Evolutionary conservation across 257 asterid species (phyloP).

Genomic region (Fraxinus pennsylvanica): DNA sequence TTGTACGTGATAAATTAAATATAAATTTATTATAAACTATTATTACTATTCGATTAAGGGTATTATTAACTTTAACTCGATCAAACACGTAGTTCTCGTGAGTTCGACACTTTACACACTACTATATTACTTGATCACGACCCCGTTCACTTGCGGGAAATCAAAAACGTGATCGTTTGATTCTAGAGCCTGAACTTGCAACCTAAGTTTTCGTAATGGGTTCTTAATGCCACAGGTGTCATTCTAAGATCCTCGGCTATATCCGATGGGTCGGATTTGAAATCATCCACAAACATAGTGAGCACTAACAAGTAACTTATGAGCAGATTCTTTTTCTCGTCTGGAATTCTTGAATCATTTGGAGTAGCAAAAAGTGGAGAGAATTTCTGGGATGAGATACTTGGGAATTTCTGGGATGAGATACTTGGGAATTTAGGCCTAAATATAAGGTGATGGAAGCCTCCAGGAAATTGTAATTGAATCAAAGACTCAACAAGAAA

Average conservation of each 20-base stretch:
- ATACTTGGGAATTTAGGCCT: slow-evolving; percentile 46
- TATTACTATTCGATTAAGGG: too few relatives aligned
- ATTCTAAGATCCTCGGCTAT: slow-evolving; percentile 79
- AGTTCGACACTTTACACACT: too few relatives aligned
- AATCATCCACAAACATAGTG: slow-evolving; percentile 67
- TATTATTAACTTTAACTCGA: too few relatives aligned
- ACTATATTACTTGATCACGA: too few relatives aligned
- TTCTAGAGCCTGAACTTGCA: slow-evolving; percentile 69
- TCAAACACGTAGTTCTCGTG: too few relatives aligned
- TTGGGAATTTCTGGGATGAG: slow-evolving; percentile 60
- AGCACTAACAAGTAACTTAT: slow-evolving; percentile 75
- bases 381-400: slow-evolving; percentile 62
- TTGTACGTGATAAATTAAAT: too few relatives aligned
- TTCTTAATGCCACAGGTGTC: slow-evolving; percentile 35
- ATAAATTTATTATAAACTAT: too few relatives aligned
- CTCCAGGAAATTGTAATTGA: not conserved
- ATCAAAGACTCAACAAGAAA: too few relatives aligned
- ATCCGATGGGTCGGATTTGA: slow-evolving; percentile 56
- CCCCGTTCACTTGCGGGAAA: too few relatives aligned
- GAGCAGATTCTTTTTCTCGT: slow-evolving; percentile 56
- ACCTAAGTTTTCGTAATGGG: slow-evolving; percentile 59
- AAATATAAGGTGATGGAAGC: not conserved
- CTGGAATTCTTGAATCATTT: slow-evolving; percentile 28
- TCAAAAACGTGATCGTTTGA: not conserved
- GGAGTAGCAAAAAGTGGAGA: slow-evolving; percentile 50